Conservation (phyloP, 2,329 filamentous ascomycete species). For the Colletotrichum eleusines region DNA sequence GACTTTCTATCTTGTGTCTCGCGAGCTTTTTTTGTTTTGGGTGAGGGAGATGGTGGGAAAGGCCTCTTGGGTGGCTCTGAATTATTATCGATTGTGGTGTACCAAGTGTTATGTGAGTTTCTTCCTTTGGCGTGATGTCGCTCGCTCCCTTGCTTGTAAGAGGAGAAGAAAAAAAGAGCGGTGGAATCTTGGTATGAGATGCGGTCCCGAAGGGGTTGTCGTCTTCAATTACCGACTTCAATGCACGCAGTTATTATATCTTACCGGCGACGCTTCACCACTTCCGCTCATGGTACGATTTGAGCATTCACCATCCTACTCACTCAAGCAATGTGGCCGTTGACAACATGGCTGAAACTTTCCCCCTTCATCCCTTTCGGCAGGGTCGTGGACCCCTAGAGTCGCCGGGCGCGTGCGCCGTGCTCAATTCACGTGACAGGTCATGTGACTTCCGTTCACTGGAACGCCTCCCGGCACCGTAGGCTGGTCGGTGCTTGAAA, state of each 20-base stretch:
- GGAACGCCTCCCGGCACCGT: not conserved
- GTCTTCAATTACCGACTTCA: constrained; percentile 9
- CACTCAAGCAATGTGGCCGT: constrained; percentile 28
- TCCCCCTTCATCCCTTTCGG: constrained; percentile 28
- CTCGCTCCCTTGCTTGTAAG: constrained; percentile 27
- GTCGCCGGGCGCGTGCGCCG: not conserved
- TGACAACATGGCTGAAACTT: constrained; percentile 32
- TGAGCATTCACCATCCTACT: constrained; percentile 25
- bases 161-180: not conserved
- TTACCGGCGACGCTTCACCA: not conserved
- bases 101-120: not conserved
- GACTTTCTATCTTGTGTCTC: not conserved
- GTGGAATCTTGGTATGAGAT: not conserved
- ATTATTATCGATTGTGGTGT: constrained; percentile 1
- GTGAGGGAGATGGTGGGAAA: no score
- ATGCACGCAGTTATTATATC: not conserved
- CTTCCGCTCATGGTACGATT: constrained; percentile 19
- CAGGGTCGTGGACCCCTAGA: constrained; percentile 20
- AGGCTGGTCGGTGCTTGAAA: constrained; percentile 23
- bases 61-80: no score
- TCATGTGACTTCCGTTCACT: constrained; percentile 6
- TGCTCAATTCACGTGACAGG: not conserved
- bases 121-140: not conserved
- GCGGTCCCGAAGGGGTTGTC: not conserved
- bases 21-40: no score